phyloP scores from a whole-genome alignment of 2,329 filamentous ascomycete species.

The Laburnicola sp. region DNA sequence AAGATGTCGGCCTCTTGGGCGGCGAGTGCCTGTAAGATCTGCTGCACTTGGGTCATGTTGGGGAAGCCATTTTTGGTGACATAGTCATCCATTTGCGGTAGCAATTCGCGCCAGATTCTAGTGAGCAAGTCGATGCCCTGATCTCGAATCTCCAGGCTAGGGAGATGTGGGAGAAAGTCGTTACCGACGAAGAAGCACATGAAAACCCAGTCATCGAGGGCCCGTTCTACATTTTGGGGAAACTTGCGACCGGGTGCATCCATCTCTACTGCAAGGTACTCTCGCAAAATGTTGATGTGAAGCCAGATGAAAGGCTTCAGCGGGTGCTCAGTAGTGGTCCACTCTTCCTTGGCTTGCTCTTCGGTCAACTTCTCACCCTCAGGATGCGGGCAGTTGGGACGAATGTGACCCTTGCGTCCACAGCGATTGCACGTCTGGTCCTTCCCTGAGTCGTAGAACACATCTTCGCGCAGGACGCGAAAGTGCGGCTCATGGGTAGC shows the following conservation, averaged over 20 bases:
- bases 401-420: conserved; percentile 89
- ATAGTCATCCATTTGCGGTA: conserved; percentile 91
- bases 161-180: conserved; percentile 95
- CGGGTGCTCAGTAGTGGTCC: conserved; percentile 43
- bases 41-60: conserved; percentile 81
- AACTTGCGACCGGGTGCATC: conserved; percentile 81
- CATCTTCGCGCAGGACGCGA: conserved; percentile 92
- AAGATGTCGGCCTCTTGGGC: conserved; percentile 96
- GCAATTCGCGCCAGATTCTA: conserved; percentile 94
- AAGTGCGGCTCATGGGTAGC: conserved; percentile 98
- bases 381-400: conserved; percentile 68
- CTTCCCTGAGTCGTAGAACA: conserved; percentile 88
- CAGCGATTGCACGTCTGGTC: conserved; percentile 85
- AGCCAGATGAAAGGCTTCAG: conserved; percentile 98
- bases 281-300: conserved; percentile 85
- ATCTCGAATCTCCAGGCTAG: conserved; percentile 95
- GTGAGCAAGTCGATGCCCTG: conserved; percentile 96
- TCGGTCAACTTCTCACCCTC: conserved; percentile 72
- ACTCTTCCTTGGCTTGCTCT: conserved; percentile 66
- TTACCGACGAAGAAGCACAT: conserved; percentile 99
- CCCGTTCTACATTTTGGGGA: conserved; percentile 88
- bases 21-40: conserved; percentile 83
- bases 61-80: conserved; percentile 94
- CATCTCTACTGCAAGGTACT: conserved; percentile 91
- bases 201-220: conserved; percentile 97